These are phyloP conservation scores for Symbiotaphrina buchneri DNA, from an alignment of 495 filamentous ascomycete genomes.

Conservation along the genomic window DNA sequence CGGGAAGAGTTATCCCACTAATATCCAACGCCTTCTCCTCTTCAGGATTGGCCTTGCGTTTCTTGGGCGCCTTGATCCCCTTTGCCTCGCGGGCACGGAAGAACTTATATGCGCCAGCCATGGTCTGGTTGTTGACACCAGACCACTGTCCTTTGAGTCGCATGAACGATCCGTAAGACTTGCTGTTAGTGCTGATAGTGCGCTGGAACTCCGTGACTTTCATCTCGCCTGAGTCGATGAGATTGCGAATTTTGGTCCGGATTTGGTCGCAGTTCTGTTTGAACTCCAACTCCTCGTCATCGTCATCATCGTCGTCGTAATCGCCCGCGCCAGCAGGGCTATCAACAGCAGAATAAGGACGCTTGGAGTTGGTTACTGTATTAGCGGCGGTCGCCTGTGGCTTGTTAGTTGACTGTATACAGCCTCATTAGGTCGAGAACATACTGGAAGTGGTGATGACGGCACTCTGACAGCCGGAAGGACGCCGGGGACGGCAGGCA, in stretches of 20 bases:
- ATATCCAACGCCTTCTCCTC: constrained; percentile 13
- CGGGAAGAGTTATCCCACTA: constrained; percentile 14
- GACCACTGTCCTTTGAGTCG: constrained; percentile 8
- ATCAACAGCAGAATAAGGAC: too few species aligned
- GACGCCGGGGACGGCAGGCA: too few species aligned
- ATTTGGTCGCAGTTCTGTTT: constrained; percentile 6
- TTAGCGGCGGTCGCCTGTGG: too few species aligned
- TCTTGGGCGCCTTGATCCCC: constrained; percentile 11
- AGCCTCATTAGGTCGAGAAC: too few species aligned
- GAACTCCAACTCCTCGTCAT: constrained; percentile 10
- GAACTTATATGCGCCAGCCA: constrained; percentile 13
- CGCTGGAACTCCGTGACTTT: constrained; percentile 8
- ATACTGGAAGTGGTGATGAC: too few species aligned
- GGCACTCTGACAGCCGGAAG: too few species aligned
- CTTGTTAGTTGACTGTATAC: too few species aligned
- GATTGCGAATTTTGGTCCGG: constrained; percentile 13
- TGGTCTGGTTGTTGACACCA: constrained; percentile 10
- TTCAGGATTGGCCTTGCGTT: constrained; percentile 10
- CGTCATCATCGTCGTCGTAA: constrained; percentile 11
- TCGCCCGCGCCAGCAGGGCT: too few species aligned
- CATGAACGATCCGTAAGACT: constrained; percentile 13
- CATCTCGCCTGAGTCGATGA: constrained; percentile 8
- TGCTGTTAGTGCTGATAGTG: constrained; percentile 5
- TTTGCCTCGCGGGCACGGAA: constrained; percentile 18
- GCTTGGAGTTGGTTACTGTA: too few species aligned